These are phyloP conservation scores for Senna siamea DNA, from an alignment of 306 rosid genomes.

Conservation along the genomic window DNA sequence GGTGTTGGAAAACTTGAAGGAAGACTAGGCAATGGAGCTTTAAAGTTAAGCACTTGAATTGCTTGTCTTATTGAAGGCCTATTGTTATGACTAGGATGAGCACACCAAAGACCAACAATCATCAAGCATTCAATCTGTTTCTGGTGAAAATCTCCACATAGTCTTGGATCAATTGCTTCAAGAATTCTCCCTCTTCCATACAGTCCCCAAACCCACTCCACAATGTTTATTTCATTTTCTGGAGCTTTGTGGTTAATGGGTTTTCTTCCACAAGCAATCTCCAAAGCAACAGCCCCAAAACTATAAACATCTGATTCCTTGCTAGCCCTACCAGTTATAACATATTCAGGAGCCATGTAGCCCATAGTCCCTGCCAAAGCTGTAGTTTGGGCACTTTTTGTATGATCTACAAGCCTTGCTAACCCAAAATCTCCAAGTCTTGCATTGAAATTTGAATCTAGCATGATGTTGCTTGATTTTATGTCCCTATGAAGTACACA, in stretches of 20 bases:
- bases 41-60: not conserved
- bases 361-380: slow-evolving; percentile 28
- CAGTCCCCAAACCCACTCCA: slow-evolving; percentile 47
- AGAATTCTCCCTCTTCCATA: slow-evolving; percentile 19
- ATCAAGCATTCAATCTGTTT: slow-evolving; percentile 35
- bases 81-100: not conserved
- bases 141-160: slow-evolving; percentile 29
- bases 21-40: not conserved
- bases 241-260: not conserved
- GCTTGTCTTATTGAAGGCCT: slow-evolving; percentile 10
- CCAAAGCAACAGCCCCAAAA: slow-evolving; percentile 46
- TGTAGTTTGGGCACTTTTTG: not conserved
- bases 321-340: slow-evolving; percentile 20
- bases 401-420: not conserved
- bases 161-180: slow-evolving; percentile 37
- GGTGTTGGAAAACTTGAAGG: not conserved
- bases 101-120: slow-evolving; percentile 44
- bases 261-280: slow-evolving; percentile 44
- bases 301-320: slow-evolving; percentile 43
- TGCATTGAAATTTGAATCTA: not conserved
- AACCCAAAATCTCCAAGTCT: not conserved
- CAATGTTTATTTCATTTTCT: not conserved
- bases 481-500: not conserved
- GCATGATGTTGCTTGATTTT: not conserved
- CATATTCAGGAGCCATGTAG: slow-evolving; percentile 41